Evolutionary conservation across 371 early-diverging fungal genomes (phyloP).

Genomic region (Syncephalastrum monosporum): DNA sequence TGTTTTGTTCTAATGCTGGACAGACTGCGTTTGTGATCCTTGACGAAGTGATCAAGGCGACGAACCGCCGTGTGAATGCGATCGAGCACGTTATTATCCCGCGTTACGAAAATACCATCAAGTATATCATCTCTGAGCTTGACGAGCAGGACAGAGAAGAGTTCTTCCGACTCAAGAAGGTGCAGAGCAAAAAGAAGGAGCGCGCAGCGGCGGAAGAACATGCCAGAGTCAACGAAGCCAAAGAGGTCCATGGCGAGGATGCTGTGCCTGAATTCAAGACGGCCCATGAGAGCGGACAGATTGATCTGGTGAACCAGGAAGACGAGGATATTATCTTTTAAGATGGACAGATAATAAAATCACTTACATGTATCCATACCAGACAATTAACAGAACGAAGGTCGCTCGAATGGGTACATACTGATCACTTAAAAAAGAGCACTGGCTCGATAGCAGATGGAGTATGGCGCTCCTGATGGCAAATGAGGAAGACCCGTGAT

Average conservation of each 20-base stretch:
- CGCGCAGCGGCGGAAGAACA: constrained; percentile 63
- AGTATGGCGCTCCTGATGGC: too few relatives aligned
- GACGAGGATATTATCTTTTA: constrained; percentile 69
- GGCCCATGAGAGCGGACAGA: constrained; percentile 42
- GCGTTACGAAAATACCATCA: constrained; percentile 97
- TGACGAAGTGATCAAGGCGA: constrained; percentile 98
- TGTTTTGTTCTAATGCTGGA: background rate
- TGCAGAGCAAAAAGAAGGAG: constrained; percentile 97
- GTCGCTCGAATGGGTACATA: too few relatives aligned
- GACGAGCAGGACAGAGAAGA: constrained; percentile 99
- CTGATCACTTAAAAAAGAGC: too few relatives aligned
- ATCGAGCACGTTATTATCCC: constrained; percentile 99
- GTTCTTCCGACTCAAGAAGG: constrained; percentile 98
- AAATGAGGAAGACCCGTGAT: too few relatives aligned
- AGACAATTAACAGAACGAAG: too few relatives aligned
- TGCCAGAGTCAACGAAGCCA: constrained; percentile 21
- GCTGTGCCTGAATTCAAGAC: constrained; percentile 30
- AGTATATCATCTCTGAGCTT: constrained; percentile 96
- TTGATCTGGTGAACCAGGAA: constrained; percentile 49
- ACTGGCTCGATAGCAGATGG: too few relatives aligned
- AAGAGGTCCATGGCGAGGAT: constrained; percentile 17
- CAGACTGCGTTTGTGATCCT: constrained; percentile 85
- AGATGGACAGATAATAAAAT: constrained; percentile 1
- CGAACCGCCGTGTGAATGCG: constrained; percentile 99
- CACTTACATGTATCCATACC: background rate